These are phyloP conservation scores for Linanthus parryae DNA, from an alignment of 148 eudicot species.

Conservation along the genomic window DNA sequence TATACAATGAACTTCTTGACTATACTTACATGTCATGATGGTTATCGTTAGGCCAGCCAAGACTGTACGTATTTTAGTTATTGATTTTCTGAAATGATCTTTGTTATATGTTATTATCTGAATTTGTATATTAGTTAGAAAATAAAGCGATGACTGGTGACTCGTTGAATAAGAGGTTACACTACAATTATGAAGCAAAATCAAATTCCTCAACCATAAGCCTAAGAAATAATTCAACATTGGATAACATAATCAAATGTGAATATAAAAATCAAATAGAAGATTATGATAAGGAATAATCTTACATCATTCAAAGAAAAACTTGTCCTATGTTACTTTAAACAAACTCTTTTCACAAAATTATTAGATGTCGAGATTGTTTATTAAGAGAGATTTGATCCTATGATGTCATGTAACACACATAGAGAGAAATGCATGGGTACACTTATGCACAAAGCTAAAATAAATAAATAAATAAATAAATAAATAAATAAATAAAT, in stretches of 20 bases:
- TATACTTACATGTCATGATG: too few relatives aligned
- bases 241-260: constrained; percentile 5
- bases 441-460: neutral
- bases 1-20: too few relatives aligned
- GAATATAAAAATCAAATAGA: constrained; percentile 1
- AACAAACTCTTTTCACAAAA: neutral
- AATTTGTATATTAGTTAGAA: neutral
- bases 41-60: too few relatives aligned
- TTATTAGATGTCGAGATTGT: neutral
- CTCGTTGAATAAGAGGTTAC: neutral
- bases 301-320: constrained; percentile 15
- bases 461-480: neutral
- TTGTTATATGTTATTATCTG: neutral
- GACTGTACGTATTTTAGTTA: too few relatives aligned
- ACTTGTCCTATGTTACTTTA: neutral
- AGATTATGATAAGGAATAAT: constrained; percentile 18
- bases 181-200: neutral
- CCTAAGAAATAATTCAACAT: neutral
- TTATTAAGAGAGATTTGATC: neutral
- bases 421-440: too few relatives aligned
- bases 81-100: too few relatives aligned
- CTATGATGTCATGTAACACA: too few relatives aligned
- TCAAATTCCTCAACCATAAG: neutral
- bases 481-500: neutral
- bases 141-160: neutral